phyloP scores from a whole-genome alignment of 129 eudicot genomes.

The Smallanthus sonchifolius region DNA sequence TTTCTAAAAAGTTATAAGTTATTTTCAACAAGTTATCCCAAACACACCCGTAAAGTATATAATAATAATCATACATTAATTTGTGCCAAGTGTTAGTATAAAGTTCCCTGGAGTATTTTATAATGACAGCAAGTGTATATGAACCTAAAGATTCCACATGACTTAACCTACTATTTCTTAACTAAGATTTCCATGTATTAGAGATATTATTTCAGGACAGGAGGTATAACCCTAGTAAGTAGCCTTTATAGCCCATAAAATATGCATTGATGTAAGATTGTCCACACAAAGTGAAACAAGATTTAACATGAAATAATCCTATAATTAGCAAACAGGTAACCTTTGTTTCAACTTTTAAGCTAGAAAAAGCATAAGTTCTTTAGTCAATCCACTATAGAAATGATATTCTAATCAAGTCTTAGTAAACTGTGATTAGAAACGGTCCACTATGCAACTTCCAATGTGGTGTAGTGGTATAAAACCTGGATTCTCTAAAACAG shows the following conservation, averaged over 20 bases:
- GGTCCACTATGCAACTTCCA: too few relatives aligned
- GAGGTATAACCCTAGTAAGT: conserved; percentile 18
- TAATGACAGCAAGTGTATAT: background rate
- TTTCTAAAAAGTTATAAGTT: too few relatives aligned
- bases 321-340: conserved; percentile 11
- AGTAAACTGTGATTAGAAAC: too few relatives aligned
- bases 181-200: conserved; percentile 20
- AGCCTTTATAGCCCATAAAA: conserved; percentile 24
- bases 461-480: too few relatives aligned
- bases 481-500: too few relatives aligned
- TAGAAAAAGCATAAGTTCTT: conserved; percentile 1
- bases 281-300: conserved; percentile 25
- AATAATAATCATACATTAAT: too few relatives aligned
- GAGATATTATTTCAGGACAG: conserved; percentile 7
- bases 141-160: conserved; percentile 23
- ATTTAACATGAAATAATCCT: conserved; percentile 26
- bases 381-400: background rate
- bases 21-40: too few relatives aligned
- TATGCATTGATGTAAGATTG: conserved; percentile 16
- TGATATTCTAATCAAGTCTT: background rate
- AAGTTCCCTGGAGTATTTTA: conserved; percentile 14
- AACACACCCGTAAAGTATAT: too few relatives aligned
- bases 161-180: conserved; percentile 9
- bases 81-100: conserved; percentile 14
- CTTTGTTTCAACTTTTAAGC: conserved; percentile 6